These are phyloP conservation scores for Candida piceae DNA, from an alignment of 805 yeast genomes.

Conservation along the genomic window DNA sequence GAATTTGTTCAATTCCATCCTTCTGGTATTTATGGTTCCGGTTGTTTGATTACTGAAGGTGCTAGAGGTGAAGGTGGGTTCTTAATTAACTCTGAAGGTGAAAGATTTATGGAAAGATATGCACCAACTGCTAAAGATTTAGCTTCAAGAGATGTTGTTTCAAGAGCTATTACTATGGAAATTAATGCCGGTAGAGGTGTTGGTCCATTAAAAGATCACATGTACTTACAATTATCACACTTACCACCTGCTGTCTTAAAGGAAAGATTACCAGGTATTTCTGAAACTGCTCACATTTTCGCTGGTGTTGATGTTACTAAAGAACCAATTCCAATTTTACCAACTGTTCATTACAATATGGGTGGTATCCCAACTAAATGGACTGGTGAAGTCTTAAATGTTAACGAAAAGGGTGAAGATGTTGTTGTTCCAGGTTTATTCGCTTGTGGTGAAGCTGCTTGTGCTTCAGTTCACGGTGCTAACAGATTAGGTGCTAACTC, in stretches of 20 bases:
- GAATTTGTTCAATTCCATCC: conserved; percentile 99
- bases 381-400: conserved; percentile 88
- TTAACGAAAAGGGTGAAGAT: conserved; percentile 85
- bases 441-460: conserved; percentile 99
- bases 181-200: conserved; percentile 99
- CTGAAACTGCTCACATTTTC: conserved; percentile 96
- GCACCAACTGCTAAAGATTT: conserved; percentile 98
- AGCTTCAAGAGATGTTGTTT: conserved; percentile 97
- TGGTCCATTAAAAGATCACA: conserved; percentile 93
- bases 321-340: conserved; percentile 97
- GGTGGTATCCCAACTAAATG: conserved; percentile 99
- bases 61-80: conserved; percentile 99
- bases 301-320: conserved; percentile 99
- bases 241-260: conserved; percentile 86
- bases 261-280: conserved; percentile 98
- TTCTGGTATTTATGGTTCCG: conserved; percentile 98
- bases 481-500: conserved; percentile 99
- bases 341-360: conserved; percentile 99
- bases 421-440: conserved; percentile 85
- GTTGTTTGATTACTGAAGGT: conserved; percentile 98
- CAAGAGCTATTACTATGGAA: conserved; percentile 97
- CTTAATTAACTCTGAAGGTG: conserved; percentile 94
- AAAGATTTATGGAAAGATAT: conserved; percentile 98
- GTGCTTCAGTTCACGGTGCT: conserved; percentile 99
- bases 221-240: conserved; percentile 89